These are phyloP conservation scores for Hymenoscyphus occultus DNA, from an alignment of 2,329 filamentous ascomycete species.

Conservation along the genomic window DNA sequence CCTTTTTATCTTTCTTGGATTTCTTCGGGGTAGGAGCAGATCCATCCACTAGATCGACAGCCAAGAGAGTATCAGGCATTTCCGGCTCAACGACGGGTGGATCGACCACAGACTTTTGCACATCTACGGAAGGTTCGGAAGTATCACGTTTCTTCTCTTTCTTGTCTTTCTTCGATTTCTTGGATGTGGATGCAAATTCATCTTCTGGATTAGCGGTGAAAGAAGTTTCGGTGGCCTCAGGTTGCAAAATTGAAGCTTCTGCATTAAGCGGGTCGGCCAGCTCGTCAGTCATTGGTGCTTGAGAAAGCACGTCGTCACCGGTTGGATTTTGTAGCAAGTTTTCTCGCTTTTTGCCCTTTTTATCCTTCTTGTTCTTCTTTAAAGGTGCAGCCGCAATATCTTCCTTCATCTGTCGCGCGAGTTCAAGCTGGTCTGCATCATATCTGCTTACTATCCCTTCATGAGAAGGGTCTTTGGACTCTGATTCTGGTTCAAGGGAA, in stretches of 20 bases:
- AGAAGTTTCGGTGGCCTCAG: slow-evolving; percentile 13
- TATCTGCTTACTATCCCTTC: slow-evolving; percentile 26
- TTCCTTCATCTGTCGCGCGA: slow-evolving; percentile 32
- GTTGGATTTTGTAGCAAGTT: slow-evolving; percentile 2
- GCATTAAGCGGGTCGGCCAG: background rate
- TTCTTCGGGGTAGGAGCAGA: background rate
- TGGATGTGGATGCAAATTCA: slow-evolving; percentile 20
- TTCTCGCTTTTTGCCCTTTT: slow-evolving; percentile 36
- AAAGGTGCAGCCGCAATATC: slow-evolving; percentile 33
- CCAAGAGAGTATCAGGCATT: background rate
- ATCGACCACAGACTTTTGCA: background rate
- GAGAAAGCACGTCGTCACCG: slow-evolving; percentile 8
- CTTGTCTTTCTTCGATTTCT: slow-evolving; percentile 33
- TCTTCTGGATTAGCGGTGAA: slow-evolving; percentile 18
- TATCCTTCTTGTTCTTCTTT: slow-evolving; percentile 44
- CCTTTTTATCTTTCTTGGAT: slow-evolving; percentile 27
- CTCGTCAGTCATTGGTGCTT: background rate
- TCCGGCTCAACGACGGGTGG: background rate
- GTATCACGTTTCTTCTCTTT: slow-evolving; percentile 32
- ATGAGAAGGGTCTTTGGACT: slow-evolving; percentile 12
- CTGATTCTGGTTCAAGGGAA: slow-evolving; percentile 9
- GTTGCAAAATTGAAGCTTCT: slow-evolving; percentile 8
- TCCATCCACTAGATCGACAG: slow-evolving; percentile 1
- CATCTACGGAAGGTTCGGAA: background rate
- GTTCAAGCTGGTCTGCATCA: slow-evolving; percentile 30